A percentile compares a stretch with the other conserved stretches of the same genome.
phyloP scores from a whole-genome alignment of 129 eudicot genomes.

The Artemisia argyi region DNA sequence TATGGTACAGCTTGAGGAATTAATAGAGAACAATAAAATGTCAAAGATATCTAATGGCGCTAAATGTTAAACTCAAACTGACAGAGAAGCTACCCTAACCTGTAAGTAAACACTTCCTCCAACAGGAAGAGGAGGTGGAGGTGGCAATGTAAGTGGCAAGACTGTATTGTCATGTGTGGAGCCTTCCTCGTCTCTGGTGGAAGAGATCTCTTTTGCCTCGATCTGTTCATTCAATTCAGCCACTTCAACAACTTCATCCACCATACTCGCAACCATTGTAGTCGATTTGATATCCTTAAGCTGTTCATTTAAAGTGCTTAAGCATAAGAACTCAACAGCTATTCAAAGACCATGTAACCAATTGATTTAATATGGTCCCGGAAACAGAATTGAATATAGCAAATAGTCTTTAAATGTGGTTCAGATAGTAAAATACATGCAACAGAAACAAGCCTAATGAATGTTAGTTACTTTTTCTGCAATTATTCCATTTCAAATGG shows the following conservation, averaged over 20 bases:
- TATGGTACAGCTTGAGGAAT: neutral
- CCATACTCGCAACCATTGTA: constrained; percentile 59
- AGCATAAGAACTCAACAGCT: neutral
- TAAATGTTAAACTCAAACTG: neutral
- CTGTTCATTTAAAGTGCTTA: constrained; percentile 36
- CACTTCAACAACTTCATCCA: constrained; percentile 64
- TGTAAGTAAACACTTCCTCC: constrained; percentile 43
- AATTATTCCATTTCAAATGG: neutral
- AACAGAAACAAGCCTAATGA: neutral
- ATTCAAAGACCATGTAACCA: neutral
- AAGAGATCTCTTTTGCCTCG: constrained; percentile 29
- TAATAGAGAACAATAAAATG: neutral
- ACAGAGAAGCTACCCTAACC: constrained; percentile 37
- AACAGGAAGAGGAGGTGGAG: constrained; percentile 59
- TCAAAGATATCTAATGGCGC: neutral
- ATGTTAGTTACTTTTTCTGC: too few species aligned
- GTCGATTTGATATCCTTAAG: constrained; percentile 48
- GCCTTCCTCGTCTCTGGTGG: constrained; percentile 38
- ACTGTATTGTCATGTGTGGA: constrained; percentile 23
- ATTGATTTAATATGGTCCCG: neutral
- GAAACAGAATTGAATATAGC: neutral
- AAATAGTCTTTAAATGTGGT: neutral
- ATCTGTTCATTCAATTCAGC: constrained; percentile 48
- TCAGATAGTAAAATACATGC: neutral
- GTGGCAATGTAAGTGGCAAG: constrained; percentile 53